Percentiles rank a stretch among this genome's conserved stretches.
phyloP scores from a whole-genome alignment of 2,329 filamentous ascomycete genomes.

The Cladosporium cucumerinum region DNA sequence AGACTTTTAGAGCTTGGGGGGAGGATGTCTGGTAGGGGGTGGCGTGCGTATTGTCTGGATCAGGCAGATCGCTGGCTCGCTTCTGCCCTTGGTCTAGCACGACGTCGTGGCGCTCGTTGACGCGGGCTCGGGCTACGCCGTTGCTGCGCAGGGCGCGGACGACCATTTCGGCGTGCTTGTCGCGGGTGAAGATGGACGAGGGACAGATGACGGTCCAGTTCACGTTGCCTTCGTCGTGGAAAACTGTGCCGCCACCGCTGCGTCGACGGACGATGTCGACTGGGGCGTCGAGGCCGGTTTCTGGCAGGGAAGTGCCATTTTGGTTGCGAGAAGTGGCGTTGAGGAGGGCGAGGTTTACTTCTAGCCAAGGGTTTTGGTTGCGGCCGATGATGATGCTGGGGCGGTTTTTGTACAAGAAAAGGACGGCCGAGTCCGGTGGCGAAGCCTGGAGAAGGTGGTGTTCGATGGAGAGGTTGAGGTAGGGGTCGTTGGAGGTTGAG shows the following conservation, averaged over 20 bases:
- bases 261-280: constrained; percentile 73
- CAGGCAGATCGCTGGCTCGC: constrained; percentile 18
- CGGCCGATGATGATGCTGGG: constrained; percentile 88
- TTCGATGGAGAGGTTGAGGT: constrained; percentile 89
- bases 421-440: constrained; percentile 66
- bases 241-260: constrained; percentile 88
- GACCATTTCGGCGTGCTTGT: constrained; percentile 90
- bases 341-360: constrained; percentile 71
- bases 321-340: constrained; percentile 36
- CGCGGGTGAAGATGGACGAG: constrained; percentile 69
- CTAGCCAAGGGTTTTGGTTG: constrained; percentile 97
- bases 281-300: constrained; percentile 32
- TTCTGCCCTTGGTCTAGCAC: constrained; percentile 59
- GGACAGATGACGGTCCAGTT: constrained; percentile 94
- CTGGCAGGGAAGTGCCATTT: constrained; percentile 9
- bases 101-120: constrained; percentile 92
- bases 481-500: constrained; percentile 64
- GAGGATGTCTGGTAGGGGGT: constrained; percentile 42
- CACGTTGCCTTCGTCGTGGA: constrained; percentile 88
- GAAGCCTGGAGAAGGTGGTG: constrained; percentile 79
- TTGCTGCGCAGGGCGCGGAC: constrained; percentile 70
- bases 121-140: constrained; percentile 59
- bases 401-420: constrained; percentile 84
- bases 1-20: constrained; percentile 65
- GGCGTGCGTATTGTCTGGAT: constrained; percentile 42